These are phyloP conservation scores for Rhodotorula sphaerocarpa DNA, from an alignment of 768 basidiomycete species.

Conservation along the genomic window DNA sequence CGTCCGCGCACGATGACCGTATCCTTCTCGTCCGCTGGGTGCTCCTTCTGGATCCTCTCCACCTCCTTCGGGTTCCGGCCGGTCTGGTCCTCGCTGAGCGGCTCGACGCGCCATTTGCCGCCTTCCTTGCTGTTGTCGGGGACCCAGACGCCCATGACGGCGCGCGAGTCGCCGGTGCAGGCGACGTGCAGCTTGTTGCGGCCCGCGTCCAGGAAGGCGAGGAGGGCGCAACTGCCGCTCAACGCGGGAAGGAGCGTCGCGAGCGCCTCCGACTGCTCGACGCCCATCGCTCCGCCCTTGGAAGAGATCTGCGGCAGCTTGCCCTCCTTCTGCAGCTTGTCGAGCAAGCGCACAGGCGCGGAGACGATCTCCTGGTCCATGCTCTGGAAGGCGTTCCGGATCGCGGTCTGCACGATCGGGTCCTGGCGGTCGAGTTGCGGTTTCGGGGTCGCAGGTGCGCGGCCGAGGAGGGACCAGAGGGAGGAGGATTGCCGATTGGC, in stretches of 20 bases:
- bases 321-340: constrained; percentile 46
- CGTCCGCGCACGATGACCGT: constrained; percentile 71
- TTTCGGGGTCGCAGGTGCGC: background rate
- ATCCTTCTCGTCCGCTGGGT: constrained; percentile 65
- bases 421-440: constrained; percentile 49
- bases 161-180: constrained; percentile 84
- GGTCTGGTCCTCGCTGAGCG: constrained; percentile 92
- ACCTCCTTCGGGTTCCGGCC: constrained; percentile 80
- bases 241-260: constrained; percentile 74
- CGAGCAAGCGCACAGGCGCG: constrained; percentile 65
- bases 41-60: constrained; percentile 74
- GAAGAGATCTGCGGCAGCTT: constrained; percentile 46
- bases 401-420: constrained; percentile 55
- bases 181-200: constrained; percentile 79
- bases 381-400: constrained; percentile 66
- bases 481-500: constrained; percentile 3
- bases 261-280: constrained; percentile 49
- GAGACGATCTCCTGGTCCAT: constrained; percentile 78
- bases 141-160: constrained; percentile 89
- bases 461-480: constrained; percentile 20
- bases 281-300: constrained; percentile 54
- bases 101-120: constrained; percentile 73
- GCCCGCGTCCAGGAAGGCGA: constrained; percentile 78
- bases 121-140: constrained; percentile 51
- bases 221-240: constrained; percentile 81